Evolutionary conservation across 148 eudicot species (phyloP).

Genomic region (Linanthus parryae): DNA sequence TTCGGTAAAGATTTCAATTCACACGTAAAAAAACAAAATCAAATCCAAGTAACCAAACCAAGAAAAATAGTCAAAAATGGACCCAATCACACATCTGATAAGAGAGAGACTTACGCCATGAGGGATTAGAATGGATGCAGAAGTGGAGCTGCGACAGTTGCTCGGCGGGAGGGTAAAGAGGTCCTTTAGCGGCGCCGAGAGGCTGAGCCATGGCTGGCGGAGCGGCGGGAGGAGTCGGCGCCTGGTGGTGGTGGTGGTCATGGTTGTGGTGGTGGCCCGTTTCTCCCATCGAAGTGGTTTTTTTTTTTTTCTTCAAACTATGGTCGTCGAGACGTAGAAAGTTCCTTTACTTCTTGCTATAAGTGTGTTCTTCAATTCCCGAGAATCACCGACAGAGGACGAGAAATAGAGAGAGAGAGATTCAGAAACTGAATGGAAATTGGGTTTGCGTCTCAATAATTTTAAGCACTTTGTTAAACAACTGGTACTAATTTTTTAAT

Average conservation of each 20-base stretch:
- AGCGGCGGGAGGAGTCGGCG: slow-evolving; percentile 31
- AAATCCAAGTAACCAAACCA: not conserved
- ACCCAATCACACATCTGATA: not conserved
- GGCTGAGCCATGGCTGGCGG: slow-evolving; percentile 35
- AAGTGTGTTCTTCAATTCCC: not conserved
- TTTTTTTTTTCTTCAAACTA: not conserved
- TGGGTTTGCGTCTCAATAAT: slow-evolving; percentile 1
- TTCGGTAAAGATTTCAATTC: not conserved
- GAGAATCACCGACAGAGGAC: slow-evolving; percentile 6
- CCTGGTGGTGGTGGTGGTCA: slow-evolving; percentile 18
- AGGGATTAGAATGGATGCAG: slow-evolving; percentile 97
- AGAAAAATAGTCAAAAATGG: not conserved
- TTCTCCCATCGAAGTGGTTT: slow-evolving; percentile 34
- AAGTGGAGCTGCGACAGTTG: slow-evolving; percentile 70
- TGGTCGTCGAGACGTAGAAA: not conserved
- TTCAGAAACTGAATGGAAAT: not conserved
- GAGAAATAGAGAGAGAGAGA: not conserved
- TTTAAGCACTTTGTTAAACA: too few species aligned
- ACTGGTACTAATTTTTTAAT: too few species aligned
- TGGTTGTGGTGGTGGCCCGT: slow-evolving; percentile 42
- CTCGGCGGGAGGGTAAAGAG: slow-evolving; percentile 61
- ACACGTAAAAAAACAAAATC: not conserved
- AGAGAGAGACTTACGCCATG: slow-evolving; percentile 59
- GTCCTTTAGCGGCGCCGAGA: slow-evolving; percentile 66
- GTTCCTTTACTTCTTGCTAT: not conserved